Percentiles rank a stretch among this genome's conserved stretches.
Evolutionary conservation across 179 eudicot genomes (phyloP).

Genomic region (Drosera spatulata): DNA sequence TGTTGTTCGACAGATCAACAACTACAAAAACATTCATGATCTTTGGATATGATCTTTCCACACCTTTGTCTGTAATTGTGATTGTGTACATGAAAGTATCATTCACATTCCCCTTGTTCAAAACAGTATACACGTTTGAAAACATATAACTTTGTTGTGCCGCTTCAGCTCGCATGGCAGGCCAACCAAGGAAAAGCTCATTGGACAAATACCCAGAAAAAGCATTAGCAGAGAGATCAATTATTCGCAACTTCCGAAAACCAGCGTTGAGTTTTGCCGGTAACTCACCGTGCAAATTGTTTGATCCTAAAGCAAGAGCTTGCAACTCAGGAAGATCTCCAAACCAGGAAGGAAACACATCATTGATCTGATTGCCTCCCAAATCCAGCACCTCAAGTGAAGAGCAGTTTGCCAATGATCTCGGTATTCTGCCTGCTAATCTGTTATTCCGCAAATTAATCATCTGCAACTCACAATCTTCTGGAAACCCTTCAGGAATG

Average conservation of each 20-base stretch:
- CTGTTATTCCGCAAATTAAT: constrained; percentile 12
- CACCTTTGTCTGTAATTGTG: too few species aligned
- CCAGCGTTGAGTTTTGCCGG: too few species aligned
- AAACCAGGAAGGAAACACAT: constrained; percentile 2
- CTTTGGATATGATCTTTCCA: too few species aligned
- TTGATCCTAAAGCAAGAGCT: constrained; percentile 23
- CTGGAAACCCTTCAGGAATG: constrained; percentile 2
- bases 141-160: not conserved
- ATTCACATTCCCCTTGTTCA: not conserved
- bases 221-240: not conserved
- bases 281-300: constrained; percentile 18
- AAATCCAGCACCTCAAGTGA: not conserved
- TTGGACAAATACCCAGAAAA: not conserved
- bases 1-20: constrained; percentile 30
- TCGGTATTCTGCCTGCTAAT: constrained; percentile 10
- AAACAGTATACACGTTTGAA: not conserved
- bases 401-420: not conserved
- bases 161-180: not conserved
- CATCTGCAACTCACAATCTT: constrained; percentile 11
- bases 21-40: not conserved
- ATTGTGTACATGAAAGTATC: not conserved
- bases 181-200: not conserved
- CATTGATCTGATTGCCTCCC: not conserved
- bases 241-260: not conserved
- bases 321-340: constrained; percentile 11